Evolutionary conservation across 106 monocot species (phyloP).

Genomic region (Ottelia alismoides): DNA sequence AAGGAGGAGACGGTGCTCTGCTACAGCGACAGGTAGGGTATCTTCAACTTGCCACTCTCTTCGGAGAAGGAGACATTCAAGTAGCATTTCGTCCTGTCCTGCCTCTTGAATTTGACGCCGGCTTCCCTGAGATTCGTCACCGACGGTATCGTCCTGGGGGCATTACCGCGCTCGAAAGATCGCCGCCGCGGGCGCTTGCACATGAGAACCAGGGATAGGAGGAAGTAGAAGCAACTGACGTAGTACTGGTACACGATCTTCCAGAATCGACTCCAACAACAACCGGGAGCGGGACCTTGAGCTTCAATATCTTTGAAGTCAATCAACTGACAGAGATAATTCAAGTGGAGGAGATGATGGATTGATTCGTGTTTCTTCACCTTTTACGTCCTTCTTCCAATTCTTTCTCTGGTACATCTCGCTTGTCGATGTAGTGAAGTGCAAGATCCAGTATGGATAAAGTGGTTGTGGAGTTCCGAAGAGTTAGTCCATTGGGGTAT

Average conservation of each 20-base stretch:
- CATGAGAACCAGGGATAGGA: neutral
- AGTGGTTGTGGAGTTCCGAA: too few relatives aligned
- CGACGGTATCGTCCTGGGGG: constrained; percentile 1
- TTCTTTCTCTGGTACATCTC: too few relatives aligned
- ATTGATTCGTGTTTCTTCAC: too few relatives aligned
- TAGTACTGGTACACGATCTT: too few relatives aligned
- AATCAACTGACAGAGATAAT: constrained; percentile 2
- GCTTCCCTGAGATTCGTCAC: constrained; percentile 13
- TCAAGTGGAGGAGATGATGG: constrained; percentile 14
- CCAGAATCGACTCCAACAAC: too few relatives aligned
- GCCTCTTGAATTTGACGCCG: constrained; percentile 12
- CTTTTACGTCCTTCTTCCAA: too few relatives aligned
- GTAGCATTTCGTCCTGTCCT: neutral
- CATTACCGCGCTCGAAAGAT: too few relatives aligned
- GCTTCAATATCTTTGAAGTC: too few relatives aligned
- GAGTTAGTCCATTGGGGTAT: too few relatives aligned
- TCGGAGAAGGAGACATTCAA: constrained; percentile 2
- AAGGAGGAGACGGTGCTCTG: neutral
- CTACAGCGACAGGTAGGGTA: neutral
- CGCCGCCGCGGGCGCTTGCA: neutral
- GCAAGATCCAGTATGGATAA: neutral
- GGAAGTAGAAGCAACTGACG: neutral
- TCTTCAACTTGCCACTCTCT: neutral
- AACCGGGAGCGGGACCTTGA: too few relatives aligned
- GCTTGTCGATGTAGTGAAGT: neutral